Base-by-base conservation (phyloP, 805 yeast species). In the Starmerella ratchasimensis region DNA sequence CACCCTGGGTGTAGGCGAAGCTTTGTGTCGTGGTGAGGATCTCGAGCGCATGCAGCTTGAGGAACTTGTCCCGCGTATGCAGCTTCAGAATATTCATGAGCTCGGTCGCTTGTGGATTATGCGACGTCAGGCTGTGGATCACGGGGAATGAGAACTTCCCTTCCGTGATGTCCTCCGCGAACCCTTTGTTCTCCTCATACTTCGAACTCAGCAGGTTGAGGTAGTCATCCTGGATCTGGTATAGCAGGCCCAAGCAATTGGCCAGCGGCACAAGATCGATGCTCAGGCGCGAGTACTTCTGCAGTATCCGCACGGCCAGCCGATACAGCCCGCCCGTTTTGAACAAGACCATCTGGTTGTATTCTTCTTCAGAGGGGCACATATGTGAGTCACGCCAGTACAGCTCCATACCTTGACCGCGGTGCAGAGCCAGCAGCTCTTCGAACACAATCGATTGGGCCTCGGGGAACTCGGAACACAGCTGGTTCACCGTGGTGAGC, bases 261-360 rank as follows among this genome's bases (percentile, higher is more conserved):
- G 93, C 76, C 27, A 83, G 59, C 7, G 76, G 74, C 0, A 74
- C 65, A 28, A 77, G 56, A 29, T 42, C 36, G 9, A 36, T 11
- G 17, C 42, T 28, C 6, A 31, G 37, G 3, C 46, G 33, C 6
- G 57, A 45, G 31, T 46, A 48, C 11, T 59, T 50, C 38, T 68
- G 75, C 69, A 84, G 65, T 26, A 84, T 57, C 42, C 74, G 63
- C 3, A 79, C 72, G 0, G 88, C 74, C 25, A 86, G 61, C 45
- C 95, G 64, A 53, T 83, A 80, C 25, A 86, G 62, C 0, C 96
- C 96, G 1, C 94, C 94, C 0, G 96, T 86, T 49, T 79, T 86
- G 52, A 82, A 76, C 68, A 71, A 70, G 7, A 80, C 93, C 95
- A 88, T 86, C 27, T 65, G 66, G 24, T 75, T 55, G 52, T 86